Evolutionary conservation across 2,329 filamentous ascomycete species (phyloP).

Genomic region (Dactylellina sp.): DNA sequence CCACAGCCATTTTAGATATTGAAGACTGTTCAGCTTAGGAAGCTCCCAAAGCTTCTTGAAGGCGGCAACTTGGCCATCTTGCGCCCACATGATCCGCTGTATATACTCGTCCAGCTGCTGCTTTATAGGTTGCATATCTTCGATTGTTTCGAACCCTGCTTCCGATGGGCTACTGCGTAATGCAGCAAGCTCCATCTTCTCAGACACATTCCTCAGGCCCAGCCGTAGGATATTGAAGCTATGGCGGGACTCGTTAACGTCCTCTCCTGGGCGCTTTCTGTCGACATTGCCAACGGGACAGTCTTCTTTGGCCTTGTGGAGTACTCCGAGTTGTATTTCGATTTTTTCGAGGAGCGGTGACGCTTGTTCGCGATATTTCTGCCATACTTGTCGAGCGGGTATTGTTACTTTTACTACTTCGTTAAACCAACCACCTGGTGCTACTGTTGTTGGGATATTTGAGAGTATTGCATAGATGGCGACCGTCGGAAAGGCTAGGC

Average conservation of each 20-base stretch:
- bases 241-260: not conserved
- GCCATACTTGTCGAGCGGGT: not conserved
- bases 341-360: not conserved
- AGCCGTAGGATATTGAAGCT: conserved; percentile 10
- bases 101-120: not conserved
- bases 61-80: not conserved
- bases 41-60: not conserved
- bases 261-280: not conserved
- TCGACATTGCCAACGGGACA: conserved; percentile 10
- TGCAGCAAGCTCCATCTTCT: not conserved
- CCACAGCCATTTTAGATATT: conserved; percentile 8
- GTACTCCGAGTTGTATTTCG: not conserved
- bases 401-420: not conserved
- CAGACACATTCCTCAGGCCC: not conserved
- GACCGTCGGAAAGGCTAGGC: not conserved
- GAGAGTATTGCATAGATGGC: not conserved
- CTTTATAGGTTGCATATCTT: not conserved
- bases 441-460: not conserved
- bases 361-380: not conserved
- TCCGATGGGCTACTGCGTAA: not conserved
- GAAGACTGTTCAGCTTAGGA: not conserved
- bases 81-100: not conserved
- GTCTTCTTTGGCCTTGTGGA: not conserved
- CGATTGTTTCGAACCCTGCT: not conserved
- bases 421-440: not conserved